Conservation (phyloP, 192 early-diverging fungal species). For the Mortierella antarctica region DNA sequence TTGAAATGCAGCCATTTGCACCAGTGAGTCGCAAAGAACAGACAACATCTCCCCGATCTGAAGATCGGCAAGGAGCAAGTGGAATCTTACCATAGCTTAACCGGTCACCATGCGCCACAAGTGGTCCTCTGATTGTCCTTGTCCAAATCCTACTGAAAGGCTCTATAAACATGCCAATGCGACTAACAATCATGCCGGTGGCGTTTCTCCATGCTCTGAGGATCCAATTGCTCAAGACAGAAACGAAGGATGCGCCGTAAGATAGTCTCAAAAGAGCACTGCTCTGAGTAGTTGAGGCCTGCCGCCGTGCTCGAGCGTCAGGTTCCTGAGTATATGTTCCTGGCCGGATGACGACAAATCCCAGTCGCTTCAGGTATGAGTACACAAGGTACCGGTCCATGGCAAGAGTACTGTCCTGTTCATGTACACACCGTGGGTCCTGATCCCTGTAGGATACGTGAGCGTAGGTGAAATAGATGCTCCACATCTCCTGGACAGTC, state of each 20-base stretch:
- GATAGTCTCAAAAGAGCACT: not conserved
- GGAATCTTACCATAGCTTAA: conserved; percentile 14
- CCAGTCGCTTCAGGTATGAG: conserved; percentile 64
- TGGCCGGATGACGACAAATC: conserved; percentile 58
- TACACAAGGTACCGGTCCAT: conserved; percentile 48
- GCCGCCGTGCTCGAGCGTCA: not conserved
- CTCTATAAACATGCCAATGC: conserved; percentile 1
- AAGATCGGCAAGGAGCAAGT: not conserved
- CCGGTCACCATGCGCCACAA: conserved; percentile 21
- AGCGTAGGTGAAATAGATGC: conserved; percentile 10
- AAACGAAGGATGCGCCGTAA: not conserved
- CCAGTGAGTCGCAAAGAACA: not conserved
- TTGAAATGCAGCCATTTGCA: not conserved
- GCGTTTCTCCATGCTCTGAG: not conserved
- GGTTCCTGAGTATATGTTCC: conserved; percentile 11
- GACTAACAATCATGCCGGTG: not conserved
- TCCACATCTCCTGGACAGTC: conserved; percentile 53
- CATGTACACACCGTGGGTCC: not conserved
- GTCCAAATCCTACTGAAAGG: not conserved
- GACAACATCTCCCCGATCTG: not conserved
- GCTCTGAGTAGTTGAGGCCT: not conserved
- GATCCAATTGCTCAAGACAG: not conserved
- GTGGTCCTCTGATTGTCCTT: not conserved
- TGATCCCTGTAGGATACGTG: too few species aligned
- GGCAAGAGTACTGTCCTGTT: conserved; percentile 1